These are phyloP conservation scores for Aspergillus neoniger DNA, from an alignment of 2,329 filamentous ascomycete genomes.

Conservation along the genomic window DNA sequence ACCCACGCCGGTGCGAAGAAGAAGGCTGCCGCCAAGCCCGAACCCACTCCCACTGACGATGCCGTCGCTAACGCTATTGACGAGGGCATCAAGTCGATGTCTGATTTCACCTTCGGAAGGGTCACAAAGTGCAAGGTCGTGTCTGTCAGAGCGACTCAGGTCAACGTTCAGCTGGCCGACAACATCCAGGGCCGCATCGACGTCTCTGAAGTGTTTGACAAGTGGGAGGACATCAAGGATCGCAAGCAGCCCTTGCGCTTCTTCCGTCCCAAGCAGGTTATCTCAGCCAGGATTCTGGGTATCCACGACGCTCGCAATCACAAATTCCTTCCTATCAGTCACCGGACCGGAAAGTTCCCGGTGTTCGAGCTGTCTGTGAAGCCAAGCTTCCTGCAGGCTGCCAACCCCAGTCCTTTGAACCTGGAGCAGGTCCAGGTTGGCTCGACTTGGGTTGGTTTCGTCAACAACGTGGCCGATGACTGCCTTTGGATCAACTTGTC, in stretches of 20 bases:
- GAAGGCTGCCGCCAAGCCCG: conserved; percentile 32
- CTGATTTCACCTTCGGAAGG: conserved; percentile 73
- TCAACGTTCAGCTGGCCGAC: conserved; percentile 86
- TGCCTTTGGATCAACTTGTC: conserved; percentile 90
- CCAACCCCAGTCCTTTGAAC: conserved; percentile 64
- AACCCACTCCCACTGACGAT: conserved; percentile 41
- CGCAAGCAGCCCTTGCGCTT: conserved; percentile 75
- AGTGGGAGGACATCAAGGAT: conserved; percentile 82
- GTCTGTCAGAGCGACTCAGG: conserved; percentile 86
- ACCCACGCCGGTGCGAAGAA: conserved; percentile 51
- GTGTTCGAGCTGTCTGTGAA: conserved; percentile 88
- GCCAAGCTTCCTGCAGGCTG: conserved; percentile 56
- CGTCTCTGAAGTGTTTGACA: conserved; percentile 84
- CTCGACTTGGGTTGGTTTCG: conserved; percentile 74
- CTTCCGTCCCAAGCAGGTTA: conserved; percentile 70
- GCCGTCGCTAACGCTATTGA: conserved; percentile 63
- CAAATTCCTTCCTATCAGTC: conserved; percentile 86
- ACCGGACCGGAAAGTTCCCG: conserved; percentile 73
- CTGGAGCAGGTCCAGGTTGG: conserved; percentile 73
- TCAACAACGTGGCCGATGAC: conserved; percentile 83
- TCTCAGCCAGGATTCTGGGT: conserved; percentile 78
- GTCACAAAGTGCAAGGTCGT: conserved; percentile 74
- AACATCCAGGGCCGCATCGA: conserved; percentile 92
- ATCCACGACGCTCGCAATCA: conserved; percentile 89
- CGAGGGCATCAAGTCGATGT: conserved; percentile 61